phyloP scores from a whole-genome alignment of 208 protist species.

The Leishmania arabica region DNA sequence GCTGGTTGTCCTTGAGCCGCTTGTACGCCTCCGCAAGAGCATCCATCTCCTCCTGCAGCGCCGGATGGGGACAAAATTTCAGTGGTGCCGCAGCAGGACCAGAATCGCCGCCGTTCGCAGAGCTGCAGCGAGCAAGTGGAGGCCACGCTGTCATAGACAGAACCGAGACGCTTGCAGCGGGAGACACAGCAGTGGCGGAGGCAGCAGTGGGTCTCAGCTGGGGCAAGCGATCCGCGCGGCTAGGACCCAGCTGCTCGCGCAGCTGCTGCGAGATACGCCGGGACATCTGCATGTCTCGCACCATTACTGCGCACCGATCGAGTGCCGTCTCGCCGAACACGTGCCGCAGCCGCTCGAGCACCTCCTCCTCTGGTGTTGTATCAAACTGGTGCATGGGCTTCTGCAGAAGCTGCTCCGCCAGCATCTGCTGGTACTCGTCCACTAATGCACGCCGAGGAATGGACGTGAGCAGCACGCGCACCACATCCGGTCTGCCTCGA shows the following conservation, averaged over 20 bases:
- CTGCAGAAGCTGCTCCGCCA: slow-evolving; percentile 70
- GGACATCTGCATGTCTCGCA: slow-evolving; percentile 83
- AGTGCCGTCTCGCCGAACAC: slow-evolving; percentile 80
- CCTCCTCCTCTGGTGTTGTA: slow-evolving; percentile 81
- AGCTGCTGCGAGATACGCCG: slow-evolving; percentile 72
- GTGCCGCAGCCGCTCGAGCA: slow-evolving; percentile 86
- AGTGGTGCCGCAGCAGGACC: slow-evolving; percentile 38
- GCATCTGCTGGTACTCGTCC: slow-evolving; percentile 74
- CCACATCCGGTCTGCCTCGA: slow-evolving; percentile 61
- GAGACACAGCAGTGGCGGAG: neutral
- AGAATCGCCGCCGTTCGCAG: slow-evolving; percentile 12
- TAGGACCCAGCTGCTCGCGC: slow-evolving; percentile 30
- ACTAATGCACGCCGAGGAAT: slow-evolving; percentile 65
- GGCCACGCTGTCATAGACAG: slow-evolving; percentile 81
- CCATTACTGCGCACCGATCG: slow-evolving; percentile 78
- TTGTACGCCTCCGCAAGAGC: slow-evolving; percentile 59
- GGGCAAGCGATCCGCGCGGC: neutral
- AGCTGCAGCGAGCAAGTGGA: slow-evolving; percentile 28
- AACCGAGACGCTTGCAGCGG: slow-evolving; percentile 58
- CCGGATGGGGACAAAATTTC: slow-evolving; percentile 60
- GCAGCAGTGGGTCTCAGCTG: neutral
- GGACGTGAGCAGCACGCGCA: slow-evolving; percentile 80
- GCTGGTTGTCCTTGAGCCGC: slow-evolving; percentile 59
- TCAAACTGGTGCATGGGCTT: slow-evolving; percentile 82
- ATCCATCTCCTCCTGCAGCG: slow-evolving; percentile 58